These are phyloP conservation scores for Pythium dissotocum DNA, from an alignment of 352 stramenopile genomes.

Conservation along the genomic window DNA sequence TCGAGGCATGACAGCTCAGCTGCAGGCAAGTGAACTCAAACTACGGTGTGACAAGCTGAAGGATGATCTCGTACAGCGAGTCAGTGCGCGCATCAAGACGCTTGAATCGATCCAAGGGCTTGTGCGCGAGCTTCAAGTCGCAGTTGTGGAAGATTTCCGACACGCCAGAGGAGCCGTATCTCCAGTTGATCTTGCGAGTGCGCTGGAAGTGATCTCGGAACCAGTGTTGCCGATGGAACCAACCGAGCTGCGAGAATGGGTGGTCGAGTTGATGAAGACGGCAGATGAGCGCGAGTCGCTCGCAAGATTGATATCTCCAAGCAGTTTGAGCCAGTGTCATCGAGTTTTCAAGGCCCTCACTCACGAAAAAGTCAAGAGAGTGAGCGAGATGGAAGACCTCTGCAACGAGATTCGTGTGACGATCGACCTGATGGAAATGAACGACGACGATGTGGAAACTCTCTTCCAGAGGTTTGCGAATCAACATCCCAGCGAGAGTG, in stretches of 20 bases:
- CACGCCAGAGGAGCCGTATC: constrained; percentile 38
- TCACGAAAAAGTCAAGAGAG: constrained; percentile 62
- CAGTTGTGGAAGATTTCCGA: constrained; percentile 39
- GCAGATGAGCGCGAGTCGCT: background rate
- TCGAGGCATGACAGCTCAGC: constrained; percentile 46
- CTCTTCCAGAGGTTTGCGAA: background rate
- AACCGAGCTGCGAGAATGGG: background rate
- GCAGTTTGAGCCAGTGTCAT: constrained; percentile 38
- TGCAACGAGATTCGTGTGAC: constrained; percentile 46
- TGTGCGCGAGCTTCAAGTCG: constrained; percentile 40
- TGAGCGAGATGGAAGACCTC: constrained; percentile 51
- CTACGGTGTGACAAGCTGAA: constrained; percentile 31
- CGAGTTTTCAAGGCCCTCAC: constrained; percentile 47
- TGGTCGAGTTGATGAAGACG: background rate
- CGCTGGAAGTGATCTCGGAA: constrained; percentile 14
- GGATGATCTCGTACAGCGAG: constrained; percentile 44
- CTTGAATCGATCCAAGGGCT: constrained; percentile 43
- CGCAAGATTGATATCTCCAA: background rate
- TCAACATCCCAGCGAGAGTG: background rate
- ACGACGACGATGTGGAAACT: constrained; percentile 40
- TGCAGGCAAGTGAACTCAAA: constrained; percentile 56
- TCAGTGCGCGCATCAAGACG: constrained; percentile 38
- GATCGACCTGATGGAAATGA: constrained; percentile 45
- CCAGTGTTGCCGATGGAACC: background rate
- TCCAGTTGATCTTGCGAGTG: constrained; percentile 19